Evolutionary conservation across 148 eudicot genomes (phyloP).

Genomic region (Rheum nobile): DNA sequence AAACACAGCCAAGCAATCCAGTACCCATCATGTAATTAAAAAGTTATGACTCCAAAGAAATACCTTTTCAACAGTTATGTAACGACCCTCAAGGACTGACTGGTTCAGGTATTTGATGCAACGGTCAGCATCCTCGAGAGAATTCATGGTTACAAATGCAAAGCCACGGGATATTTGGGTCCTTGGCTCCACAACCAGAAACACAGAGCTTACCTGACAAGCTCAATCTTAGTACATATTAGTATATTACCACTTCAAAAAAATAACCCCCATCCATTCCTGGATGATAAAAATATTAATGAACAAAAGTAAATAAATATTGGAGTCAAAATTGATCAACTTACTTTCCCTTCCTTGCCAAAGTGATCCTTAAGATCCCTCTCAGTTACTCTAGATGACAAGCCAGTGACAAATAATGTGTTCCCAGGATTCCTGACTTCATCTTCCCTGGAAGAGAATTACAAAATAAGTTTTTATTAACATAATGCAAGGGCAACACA

Average conservation of each 20-base stretch:
- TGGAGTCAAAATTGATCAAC: neutral
- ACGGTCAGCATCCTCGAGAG: constrained; percentile 46
- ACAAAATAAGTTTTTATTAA: neutral
- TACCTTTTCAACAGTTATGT: constrained; percentile 65
- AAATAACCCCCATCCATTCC: neutral
- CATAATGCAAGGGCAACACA: neutral
- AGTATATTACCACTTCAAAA: neutral
- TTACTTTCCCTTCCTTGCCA: constrained; percentile 76
- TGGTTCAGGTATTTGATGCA: constrained; percentile 64
- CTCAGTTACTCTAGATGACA: constrained; percentile 82
- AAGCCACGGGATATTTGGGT: constrained; percentile 69
- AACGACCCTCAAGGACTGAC: constrained; percentile 75
- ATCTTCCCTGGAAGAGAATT: constrained; percentile 35
- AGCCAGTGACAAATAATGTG: constrained; percentile 84
- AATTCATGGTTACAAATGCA: constrained; percentile 62
- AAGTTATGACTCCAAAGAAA: neutral
- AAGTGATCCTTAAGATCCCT: constrained; percentile 91
- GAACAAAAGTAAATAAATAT: neutral
- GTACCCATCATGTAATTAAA: constrained; percentile 10
- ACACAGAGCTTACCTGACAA: constrained; percentile 40
- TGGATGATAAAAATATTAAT: neutral
- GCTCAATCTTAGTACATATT: neutral
- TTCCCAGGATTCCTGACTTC: constrained; percentile 54
- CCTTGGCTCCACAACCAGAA: constrained; percentile 65
- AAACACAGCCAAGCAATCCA: constrained; percentile 26